Base-by-base conservation (phyloP, 257 asterid species). In the Verbena officinalis region DNA sequence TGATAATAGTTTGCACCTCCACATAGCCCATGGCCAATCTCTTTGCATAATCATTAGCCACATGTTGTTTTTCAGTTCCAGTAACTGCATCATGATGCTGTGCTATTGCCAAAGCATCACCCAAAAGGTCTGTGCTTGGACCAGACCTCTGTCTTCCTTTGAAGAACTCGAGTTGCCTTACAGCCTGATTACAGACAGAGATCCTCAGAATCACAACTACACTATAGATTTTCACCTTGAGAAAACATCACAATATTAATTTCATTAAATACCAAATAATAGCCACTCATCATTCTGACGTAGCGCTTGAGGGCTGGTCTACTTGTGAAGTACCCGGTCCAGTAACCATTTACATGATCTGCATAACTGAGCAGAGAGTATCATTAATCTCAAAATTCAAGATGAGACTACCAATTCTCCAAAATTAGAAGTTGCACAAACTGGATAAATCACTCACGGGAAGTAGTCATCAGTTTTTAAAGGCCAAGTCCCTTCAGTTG, bases 251-350 rank as follows among this genome's bases (percentile, higher is more conserved):
- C 7, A 63, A 57, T 33, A 49, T 9, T 55, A 30, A 53, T 7
- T 49, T 64, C 49, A 48, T 22, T 34, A n/a, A 22, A 59, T 67
- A 78, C 84, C 84, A 78, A 54, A 66, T 73, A 81, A 64, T 81
- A 81, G 62, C 87, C 84, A 51, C 84, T 78, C 72, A 78, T 27
- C 62, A 63, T 64, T 69, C 87, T 63, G 63, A 78, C 67, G 30
- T 81, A 81, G 44, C 72, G 55, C 67, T 81, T 81, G 43, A 78
- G 23, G 38, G 78, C 76, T 7, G 87, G 84, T 52, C 87, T 78
- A 62, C 86, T 81, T 8, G 86, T 75, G 56, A 72, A 81, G 59
- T 81, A 81, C 24, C 86, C 86, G 13, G 84, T 81, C 87, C 87
- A 81, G 55, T 81, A 81, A 45, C 65, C 79, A 70, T 81, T 58